Evolutionary conservation across 371 early-diverging fungal species (phyloP).

Genomic region (Mortierella sp.): DNA sequence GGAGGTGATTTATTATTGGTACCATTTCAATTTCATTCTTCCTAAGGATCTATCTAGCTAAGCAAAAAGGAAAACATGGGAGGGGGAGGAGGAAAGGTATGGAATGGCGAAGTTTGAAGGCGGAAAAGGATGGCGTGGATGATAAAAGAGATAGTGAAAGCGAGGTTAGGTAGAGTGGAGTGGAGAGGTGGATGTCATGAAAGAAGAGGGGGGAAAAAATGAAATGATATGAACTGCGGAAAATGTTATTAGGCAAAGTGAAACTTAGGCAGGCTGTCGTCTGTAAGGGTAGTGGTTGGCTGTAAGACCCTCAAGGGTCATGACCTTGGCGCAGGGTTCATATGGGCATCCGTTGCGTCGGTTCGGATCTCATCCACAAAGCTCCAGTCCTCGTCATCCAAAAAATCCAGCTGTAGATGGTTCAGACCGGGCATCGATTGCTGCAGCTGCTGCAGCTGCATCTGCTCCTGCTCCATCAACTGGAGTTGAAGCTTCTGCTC

Average conservation of each 20-base stretch:
- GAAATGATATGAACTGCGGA: not conserved
- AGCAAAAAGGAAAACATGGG: not conserved
- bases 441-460: conserved; percentile 48
- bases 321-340: conserved; percentile 24
- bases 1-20: not conserved
- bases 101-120: not conserved
- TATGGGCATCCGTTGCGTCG: conserved; percentile 20
- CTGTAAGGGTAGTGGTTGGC: not conserved
- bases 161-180: not conserved
- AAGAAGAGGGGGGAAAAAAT: not conserved
- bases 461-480: conserved; percentile 54
- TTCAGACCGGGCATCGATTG: conserved; percentile 36
- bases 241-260: not conserved
- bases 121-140: not conserved
- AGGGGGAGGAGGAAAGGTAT: not conserved
- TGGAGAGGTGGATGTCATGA: not conserved
- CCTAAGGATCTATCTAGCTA: conserved; percentile 6
- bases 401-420: conserved; percentile 46
- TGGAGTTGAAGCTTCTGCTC: conserved; percentile 48
- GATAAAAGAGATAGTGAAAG: not conserved
- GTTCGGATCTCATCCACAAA: conserved; percentile 52
- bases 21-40: not conserved
- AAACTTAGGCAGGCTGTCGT: conserved; percentile 11
- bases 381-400: conserved; percentile 55
- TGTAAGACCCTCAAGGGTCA: conserved; percentile 37